Conservation (phyloP, 768 basidiomycete genomes). For the Lactifluus rugatus region DNA sequence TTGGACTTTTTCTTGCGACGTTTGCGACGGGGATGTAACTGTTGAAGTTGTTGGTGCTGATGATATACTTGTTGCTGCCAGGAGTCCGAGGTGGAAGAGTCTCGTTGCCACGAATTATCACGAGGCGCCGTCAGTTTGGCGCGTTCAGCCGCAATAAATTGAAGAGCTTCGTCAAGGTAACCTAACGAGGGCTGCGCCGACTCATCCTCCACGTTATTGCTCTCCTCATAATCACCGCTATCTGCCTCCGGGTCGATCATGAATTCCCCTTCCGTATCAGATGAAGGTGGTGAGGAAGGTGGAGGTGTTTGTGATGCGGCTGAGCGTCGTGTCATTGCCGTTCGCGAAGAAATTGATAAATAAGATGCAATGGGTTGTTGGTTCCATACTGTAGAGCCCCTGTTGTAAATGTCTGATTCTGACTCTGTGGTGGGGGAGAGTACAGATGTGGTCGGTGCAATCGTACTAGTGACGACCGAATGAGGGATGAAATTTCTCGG, state of each 20-base stretch:
- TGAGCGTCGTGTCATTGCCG: conserved; percentile 10
- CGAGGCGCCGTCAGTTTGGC: conserved; percentile 42
- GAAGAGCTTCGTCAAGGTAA: conserved; percentile 59
- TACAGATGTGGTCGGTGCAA: conserved; percentile 24
- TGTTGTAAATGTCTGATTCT: conserved; percentile 31
- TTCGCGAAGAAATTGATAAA: conserved; percentile 31
- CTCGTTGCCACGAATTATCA: conserved; percentile 17
- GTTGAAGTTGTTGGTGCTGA: background rate
- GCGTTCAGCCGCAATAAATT: conserved; percentile 67
- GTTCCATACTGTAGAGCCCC: conserved; percentile 57
- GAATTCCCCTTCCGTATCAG: conserved; percentile 23
- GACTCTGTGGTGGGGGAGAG: conserved; percentile 27
- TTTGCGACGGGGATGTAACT: conserved; percentile 26
- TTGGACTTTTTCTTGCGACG: conserved; percentile 26
- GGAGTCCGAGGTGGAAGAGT: conserved; percentile 18
- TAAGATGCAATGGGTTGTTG: conserved; percentile 51
- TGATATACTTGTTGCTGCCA: background rate
- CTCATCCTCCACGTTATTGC: conserved; percentile 24
- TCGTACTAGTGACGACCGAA: conserved; percentile 16
- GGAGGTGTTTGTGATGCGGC: conserved; percentile 16
- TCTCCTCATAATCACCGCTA: conserved; percentile 19
- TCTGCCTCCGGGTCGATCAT: conserved; percentile 16
- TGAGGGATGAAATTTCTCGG: conserved; percentile 27
- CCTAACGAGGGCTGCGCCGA: conserved; percentile 56
- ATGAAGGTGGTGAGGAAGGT: conserved; percentile 20